Evolutionary conservation across 805 yeast genomes (phyloP).

Genomic region (Starmerella khaoyaiensis): DNA sequence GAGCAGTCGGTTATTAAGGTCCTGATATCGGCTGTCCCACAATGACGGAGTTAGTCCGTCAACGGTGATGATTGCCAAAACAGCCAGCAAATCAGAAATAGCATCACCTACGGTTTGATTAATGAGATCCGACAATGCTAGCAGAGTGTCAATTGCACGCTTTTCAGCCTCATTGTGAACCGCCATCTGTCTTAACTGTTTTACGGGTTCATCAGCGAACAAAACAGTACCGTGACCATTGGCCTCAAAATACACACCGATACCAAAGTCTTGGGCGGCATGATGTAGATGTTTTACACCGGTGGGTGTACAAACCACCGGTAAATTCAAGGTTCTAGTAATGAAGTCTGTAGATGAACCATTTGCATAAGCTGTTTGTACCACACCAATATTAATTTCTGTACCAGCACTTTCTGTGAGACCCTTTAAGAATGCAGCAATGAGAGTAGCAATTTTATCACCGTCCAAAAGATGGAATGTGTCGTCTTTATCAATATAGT

Average conservation of each 20-base stretch:
- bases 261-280: conserved; percentile 69
- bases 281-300: conserved; percentile 96
- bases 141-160: conserved; percentile 41
- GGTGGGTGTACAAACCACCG: conserved; percentile 82
- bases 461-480: conserved; percentile 54
- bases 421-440: conserved; percentile 50
- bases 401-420: conserved; percentile 21
- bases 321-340: conserved; percentile 46
- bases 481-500: conserved; percentile 27
- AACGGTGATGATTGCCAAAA: conserved; percentile 48
- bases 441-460: conserved; percentile 78
- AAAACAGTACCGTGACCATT: conserved; percentile 98
- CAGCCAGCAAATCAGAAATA: conserved; percentile 75
- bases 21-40: conserved; percentile 70
- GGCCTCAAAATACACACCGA: conserved; percentile 94
- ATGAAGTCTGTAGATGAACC: conserved; percentile 76
- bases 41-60: conserved; percentile 45
- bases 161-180: conserved; percentile 35
- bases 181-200: conserved; percentile 28
- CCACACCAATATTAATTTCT: conserved; percentile 53
- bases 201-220: conserved; percentile 45
- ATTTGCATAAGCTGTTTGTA: conserved; percentile 96
- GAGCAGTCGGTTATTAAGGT: conserved; percentile 72
- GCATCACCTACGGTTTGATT: conserved; percentile 99
- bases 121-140: conserved; percentile 54